These are phyloP conservation scores for Suhomyces terraborum DNA, from an alignment of 1,139 yeast species.

Conservation along the genomic window DNA sequence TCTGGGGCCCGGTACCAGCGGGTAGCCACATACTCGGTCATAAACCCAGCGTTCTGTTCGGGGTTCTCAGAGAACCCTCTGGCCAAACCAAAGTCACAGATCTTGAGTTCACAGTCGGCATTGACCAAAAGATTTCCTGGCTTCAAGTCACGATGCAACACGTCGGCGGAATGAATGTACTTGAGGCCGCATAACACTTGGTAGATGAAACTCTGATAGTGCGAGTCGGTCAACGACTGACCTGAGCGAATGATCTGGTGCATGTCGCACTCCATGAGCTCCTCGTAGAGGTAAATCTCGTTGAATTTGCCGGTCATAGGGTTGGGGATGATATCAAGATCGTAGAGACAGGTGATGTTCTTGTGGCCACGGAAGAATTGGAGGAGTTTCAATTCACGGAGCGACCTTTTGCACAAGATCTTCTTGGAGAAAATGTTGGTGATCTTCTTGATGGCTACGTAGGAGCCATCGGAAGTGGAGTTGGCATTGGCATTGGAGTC, in stretches of 20 bases:
- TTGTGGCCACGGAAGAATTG: conserved; percentile 92
- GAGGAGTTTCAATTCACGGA: conserved; percentile 82
- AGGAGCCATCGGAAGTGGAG: conserved; percentile 34
- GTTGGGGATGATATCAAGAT: conserved; percentile 86
- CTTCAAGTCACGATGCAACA: conserved; percentile 88
- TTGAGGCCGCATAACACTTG: conserved; percentile 92
- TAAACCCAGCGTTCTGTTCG: conserved; percentile 82
- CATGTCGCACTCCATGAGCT: conserved; percentile 97
- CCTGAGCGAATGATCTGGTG: conserved; percentile 94
- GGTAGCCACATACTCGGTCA: conserved; percentile 97
- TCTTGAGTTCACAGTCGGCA: conserved; percentile 94
- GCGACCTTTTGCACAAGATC: conserved; percentile 83
- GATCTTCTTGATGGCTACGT: conserved; percentile 90
- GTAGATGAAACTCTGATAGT: conserved; percentile 88
- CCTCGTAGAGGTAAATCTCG: conserved; percentile 91
- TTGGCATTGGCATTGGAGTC: conserved; percentile 9
- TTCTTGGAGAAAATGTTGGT: conserved; percentile 89
- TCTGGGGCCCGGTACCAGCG: conserved; percentile 99
- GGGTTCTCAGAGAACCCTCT: conserved; percentile 89
- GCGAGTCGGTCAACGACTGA: conserved; percentile 92
- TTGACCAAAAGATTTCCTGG: conserved; percentile 92
- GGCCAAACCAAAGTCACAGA: conserved; percentile 96
- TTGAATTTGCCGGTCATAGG: conserved; percentile 70
- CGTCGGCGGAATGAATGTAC: conserved; percentile 94
- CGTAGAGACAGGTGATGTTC: conserved; percentile 91